phyloP scores from a whole-genome alignment of 2,329 filamentous ascomycete genomes.

The Alternaria brassicae region DNA sequence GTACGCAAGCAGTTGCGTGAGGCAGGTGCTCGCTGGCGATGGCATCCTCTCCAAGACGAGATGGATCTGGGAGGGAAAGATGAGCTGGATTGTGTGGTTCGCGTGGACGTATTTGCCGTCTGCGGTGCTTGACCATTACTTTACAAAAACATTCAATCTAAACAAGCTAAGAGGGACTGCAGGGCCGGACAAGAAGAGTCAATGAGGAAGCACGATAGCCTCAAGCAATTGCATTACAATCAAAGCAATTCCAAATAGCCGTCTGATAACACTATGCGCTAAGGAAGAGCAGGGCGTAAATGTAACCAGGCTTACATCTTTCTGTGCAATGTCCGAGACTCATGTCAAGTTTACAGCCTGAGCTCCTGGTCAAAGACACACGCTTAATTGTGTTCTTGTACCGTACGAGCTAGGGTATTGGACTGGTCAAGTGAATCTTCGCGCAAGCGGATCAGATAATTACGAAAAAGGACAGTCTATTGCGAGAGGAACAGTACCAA shows the following conservation, averaged over 20 bases:
- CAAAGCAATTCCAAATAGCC: background rate
- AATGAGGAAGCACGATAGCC: slow-evolving; percentile 4
- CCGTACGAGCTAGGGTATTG: too few species aligned
- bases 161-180: slow-evolving; percentile 53
- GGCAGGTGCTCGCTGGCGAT: slow-evolving; percentile 56
- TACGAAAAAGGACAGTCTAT: too few species aligned
- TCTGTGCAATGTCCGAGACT: background rate
- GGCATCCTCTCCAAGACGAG: slow-evolving; percentile 50
- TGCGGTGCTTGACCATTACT: slow-evolving; percentile 52
- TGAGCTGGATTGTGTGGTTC: slow-evolving; percentile 59
- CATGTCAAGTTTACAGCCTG: too few species aligned
- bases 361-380: too few species aligned
- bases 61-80: slow-evolving; percentile 64
- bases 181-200: slow-evolving; percentile 40
- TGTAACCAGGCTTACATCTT: background rate
- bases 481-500: too few species aligned
- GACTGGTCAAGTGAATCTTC: too few species aligned
- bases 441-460: too few species aligned
- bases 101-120: slow-evolving; percentile 57
- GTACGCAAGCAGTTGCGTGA: slow-evolving; percentile 64
- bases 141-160: slow-evolving; percentile 61
- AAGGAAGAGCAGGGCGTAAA: background rate
- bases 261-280: background rate
- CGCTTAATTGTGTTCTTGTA: too few species aligned
- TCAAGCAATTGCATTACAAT: background rate